Evolutionary conservation across 148 eudicot species (phyloP), one percentile per base, ranked within the genome.

Genomic region (Vaccinium vitisidaea): DNA sequence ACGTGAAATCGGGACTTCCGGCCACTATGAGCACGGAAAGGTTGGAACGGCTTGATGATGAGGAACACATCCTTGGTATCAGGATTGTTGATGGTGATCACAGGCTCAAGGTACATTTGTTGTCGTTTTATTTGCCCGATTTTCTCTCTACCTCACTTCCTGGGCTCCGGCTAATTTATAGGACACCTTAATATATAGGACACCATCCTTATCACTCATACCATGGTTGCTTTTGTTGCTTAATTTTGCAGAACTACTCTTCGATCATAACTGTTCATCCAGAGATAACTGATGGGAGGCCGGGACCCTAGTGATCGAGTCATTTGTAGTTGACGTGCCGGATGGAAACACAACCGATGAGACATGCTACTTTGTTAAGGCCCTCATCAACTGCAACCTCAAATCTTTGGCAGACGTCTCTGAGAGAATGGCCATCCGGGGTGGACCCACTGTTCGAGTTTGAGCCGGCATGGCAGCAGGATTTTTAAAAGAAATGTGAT

Each of bases 251-350:
- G 98, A 95, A 95, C 84, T 95, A 95, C 88, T 93, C 96, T 27
- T 95, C 98, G 5, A 86, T 90, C 76, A 83, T 94, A 80, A 92
- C 98, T 39, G 92, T 92, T 75, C 95, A 92, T 82, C 92, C 94
- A 30, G 95, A 93, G 89, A 88, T 82, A 16, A 90, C 91, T 1
- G 93, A 92, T 27, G 98, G 92, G 49, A 89, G 82, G 83, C 88
- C 92, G 1, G 98, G 32, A 67, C 73, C 36, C 1, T 67, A 11
- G 97, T 94, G 27, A 18, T 92, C 6, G 97, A 94, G 81, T 92
- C 97, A 70, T 94, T 91, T 81, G 91, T 92, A 43, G 97, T 94
- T 14, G 97, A 94, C 52, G 93, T 94, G 58, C 95, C 97, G 0
- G 85, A 92, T 8, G 94, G 96, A 5, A 93, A 93, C 88, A 93